phyloP scores from a whole-genome alignment of 768 basidiomycete genomes.

The Lactarius pseudohatsudake region DNA sequence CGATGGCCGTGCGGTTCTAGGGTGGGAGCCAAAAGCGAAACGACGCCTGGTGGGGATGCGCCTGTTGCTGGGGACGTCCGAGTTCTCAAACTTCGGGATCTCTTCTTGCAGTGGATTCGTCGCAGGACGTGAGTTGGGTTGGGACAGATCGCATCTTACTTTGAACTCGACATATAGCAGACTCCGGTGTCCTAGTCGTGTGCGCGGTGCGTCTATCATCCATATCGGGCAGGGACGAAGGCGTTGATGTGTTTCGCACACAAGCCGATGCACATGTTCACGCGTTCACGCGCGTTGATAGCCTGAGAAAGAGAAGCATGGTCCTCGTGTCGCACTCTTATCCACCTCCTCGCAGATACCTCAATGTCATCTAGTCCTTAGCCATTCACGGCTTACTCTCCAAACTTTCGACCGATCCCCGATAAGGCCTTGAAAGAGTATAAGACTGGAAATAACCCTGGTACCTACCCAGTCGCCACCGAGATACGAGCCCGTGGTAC shows the following conservation, averaged over 20 bases:
- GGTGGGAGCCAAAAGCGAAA: neutral
- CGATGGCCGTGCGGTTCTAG: constrained; percentile 25
- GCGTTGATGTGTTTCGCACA: neutral
- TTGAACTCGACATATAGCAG: neutral
- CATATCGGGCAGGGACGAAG: neutral
- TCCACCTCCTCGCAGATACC: neutral
- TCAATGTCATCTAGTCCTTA: neutral
- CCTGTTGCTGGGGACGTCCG: neutral
- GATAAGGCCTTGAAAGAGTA: neutral
- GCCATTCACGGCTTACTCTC: neutral
- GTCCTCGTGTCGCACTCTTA: neutral
- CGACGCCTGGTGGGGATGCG: neutral
- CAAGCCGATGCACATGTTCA: neutral
- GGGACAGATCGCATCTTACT: neutral
- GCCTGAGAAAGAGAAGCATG: neutral
- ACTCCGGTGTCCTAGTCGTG: neutral
- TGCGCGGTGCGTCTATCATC: neutral
- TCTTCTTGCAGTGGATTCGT: constrained; percentile 16
- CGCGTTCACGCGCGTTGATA: no score
- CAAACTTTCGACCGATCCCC: neutral
- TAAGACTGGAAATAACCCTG: neutral
- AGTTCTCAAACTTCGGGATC: constrained; percentile 5
- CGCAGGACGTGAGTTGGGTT: neutral
- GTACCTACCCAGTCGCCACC: neutral
- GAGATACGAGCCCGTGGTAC: neutral